phyloP scores from a whole-genome alignment of 371 early-diverging fungal species.

The Lichtheimia ornata region DNA sequence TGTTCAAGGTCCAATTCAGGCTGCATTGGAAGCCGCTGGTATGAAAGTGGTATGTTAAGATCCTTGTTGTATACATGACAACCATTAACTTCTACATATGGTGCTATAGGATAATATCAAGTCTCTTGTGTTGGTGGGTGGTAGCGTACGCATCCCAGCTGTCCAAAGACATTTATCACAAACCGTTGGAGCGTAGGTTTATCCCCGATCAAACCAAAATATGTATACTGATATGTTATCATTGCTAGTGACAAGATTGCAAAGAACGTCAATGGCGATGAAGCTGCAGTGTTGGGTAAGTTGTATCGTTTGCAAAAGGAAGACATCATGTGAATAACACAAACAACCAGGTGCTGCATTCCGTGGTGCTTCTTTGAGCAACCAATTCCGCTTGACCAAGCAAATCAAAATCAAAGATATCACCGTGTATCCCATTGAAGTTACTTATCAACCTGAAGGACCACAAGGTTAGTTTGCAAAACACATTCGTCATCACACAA shows the following conservation, averaged over 20 bases:
- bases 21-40: constrained; percentile 67
- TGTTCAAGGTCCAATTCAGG: constrained; percentile 72
- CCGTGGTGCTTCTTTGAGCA: constrained; percentile 84
- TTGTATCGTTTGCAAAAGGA: background rate
- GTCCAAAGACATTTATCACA: constrained; percentile 73
- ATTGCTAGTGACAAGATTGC: constrained; percentile 78
- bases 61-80: background rate
- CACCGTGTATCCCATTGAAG: constrained; percentile 74
- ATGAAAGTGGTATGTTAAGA: constrained; percentile 50
- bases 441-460: constrained; percentile 68
- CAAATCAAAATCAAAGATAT: constrained; percentile 87
- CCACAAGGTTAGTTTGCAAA: constrained; percentile 28
- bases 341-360: constrained; percentile 74
- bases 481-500: no score
- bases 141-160: constrained; percentile 87
- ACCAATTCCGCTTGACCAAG: constrained; percentile 82
- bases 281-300: constrained; percentile 91
- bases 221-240: background rate
- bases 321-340: background rate
- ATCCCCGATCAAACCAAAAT: background rate
- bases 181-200: constrained; percentile 74
- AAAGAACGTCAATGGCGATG: constrained; percentile 93
- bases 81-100: background rate
- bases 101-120: constrained; percentile 59
- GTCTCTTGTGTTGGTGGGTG: constrained; percentile 94